Conservation (phyloP, 306 rosid genomes). For the Cicer arietinum region DNA sequence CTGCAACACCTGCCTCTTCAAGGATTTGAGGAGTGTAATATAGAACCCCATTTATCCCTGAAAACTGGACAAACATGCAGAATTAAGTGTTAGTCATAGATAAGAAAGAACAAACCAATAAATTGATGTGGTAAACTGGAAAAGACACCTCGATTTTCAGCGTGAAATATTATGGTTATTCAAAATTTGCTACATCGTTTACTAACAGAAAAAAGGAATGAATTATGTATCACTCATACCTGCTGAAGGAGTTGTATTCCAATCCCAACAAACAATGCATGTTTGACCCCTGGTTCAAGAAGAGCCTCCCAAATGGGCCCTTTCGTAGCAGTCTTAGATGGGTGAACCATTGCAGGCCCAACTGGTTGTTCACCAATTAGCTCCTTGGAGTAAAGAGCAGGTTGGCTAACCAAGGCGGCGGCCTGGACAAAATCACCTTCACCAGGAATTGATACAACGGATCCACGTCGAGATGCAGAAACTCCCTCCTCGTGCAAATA, state of each 20-base stretch:
- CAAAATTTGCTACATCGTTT: conserved; percentile 10
- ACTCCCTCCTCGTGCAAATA: conserved; percentile 80
- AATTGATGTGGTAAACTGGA: conserved; percentile 5
- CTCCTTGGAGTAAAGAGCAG: conserved; percentile 79
- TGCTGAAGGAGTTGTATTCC: conserved; percentile 90
- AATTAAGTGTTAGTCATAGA: conserved; percentile 29
- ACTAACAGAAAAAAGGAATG: background rate
- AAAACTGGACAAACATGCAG: conserved; percentile 57
- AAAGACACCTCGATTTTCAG: conserved; percentile 15
- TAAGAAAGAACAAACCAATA: conserved; percentile 16
- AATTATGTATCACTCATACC: conserved; percentile 49
- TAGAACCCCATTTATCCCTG: conserved; percentile 87
- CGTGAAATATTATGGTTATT: conserved; percentile 7
- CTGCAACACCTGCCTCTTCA: conserved; percentile 80
- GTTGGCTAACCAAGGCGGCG: conserved; percentile 89
- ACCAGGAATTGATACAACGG: conserved; percentile 77
- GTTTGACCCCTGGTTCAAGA: conserved; percentile 80
- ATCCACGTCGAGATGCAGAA: conserved; percentile 76
- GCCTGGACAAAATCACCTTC: conserved; percentile 86
- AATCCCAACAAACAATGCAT: conserved; percentile 74
- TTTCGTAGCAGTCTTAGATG: conserved; percentile 68
- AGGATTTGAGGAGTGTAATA: conserved; percentile 94
- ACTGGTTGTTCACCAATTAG: conserved; percentile 64
- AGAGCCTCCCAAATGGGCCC: conserved; percentile 76
- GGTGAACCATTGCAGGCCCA: conserved; percentile 92